A percentile compares a stretch with the other conserved stretches of the same genome.
Evolutionary conservation across 257 asterid genomes (phyloP).

Genomic region (Ocimum tenuiflorum): DNA sequence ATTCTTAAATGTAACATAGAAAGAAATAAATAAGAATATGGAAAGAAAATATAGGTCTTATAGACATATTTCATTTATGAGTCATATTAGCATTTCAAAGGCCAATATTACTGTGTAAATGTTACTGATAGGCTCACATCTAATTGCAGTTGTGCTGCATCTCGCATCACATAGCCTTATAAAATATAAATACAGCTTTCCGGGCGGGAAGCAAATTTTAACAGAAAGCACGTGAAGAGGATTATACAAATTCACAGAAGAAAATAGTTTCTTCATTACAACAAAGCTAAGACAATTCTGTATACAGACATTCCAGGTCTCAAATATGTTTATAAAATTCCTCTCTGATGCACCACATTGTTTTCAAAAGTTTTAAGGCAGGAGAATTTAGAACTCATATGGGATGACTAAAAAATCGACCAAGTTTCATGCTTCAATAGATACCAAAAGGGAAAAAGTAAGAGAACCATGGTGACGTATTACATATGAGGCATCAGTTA

Average conservation of each 20-base stretch:
- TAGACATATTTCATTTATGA: constrained; percentile 2
- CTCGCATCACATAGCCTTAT: background rate
- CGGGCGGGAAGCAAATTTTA: background rate
- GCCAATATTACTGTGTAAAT: background rate
- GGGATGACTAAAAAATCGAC: background rate
- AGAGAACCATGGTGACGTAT: background rate
- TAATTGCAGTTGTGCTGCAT: background rate
- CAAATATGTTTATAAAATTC: background rate
- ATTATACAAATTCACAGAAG: background rate
- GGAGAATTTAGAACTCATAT: no score
- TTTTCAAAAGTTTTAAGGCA: background rate
- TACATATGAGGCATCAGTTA: background rate
- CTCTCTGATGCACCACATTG: background rate
- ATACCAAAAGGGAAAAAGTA: background rate
- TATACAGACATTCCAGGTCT: background rate
- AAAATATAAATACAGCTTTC: background rate
- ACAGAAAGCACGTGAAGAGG: background rate
- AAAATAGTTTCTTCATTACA: background rate
- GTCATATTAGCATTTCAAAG: background rate
- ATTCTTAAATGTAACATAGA: constrained; percentile 33
- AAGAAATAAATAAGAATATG: constrained; percentile 1
- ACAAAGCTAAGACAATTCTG: background rate
- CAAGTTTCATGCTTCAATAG: background rate
- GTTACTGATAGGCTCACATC: background rate
- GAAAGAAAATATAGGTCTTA: background rate